Conservation (phyloP, 2,329 filamentous ascomycete species). For the Xylaria sp. region DNA sequence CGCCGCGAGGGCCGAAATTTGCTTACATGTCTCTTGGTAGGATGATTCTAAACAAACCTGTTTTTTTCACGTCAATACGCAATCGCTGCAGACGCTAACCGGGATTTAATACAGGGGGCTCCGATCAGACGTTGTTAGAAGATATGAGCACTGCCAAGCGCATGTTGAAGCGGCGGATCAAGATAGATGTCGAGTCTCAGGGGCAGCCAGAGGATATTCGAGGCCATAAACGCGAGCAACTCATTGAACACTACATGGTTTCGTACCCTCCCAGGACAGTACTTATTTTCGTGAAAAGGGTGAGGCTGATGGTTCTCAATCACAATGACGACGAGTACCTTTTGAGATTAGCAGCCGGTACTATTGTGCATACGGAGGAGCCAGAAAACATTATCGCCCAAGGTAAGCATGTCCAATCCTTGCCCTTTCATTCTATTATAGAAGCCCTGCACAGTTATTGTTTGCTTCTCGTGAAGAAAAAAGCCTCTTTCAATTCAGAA, state of each 20-base stretch:
- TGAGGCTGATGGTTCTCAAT: conserved; percentile 25
- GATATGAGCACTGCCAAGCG: conserved; percentile 43
- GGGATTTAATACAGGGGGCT: conserved; percentile 39
- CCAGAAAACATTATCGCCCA: conserved; percentile 33
- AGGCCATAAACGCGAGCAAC: conserved; percentile 42
- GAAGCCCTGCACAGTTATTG: not conserved
- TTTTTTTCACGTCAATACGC: too few species aligned
- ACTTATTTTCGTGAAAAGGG: conserved; percentile 39
- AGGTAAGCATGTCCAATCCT: conserved; percentile 8
- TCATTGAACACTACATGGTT: conserved; percentile 43
- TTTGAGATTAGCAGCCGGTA: not conserved
- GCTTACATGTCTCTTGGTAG: conserved; percentile 36
- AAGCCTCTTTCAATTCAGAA: not conserved
- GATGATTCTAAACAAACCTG: not conserved
- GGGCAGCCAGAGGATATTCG: conserved; percentile 48
- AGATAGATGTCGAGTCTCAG: conserved; percentile 48
- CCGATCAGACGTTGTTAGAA: conserved; percentile 36
- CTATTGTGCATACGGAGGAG: not conserved
- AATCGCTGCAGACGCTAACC: not conserved
- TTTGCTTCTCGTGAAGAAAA: not conserved
- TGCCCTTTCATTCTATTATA: not conserved
- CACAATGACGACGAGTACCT: conserved; percentile 15
- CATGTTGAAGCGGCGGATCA: conserved; percentile 48
- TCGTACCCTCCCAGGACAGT: conserved; percentile 44
- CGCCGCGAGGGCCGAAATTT: conserved; percentile 15